Evolutionary conservation across 2,329 filamentous ascomycete species (phyloP).

Genomic region (Xylariaceae sp.): DNA sequence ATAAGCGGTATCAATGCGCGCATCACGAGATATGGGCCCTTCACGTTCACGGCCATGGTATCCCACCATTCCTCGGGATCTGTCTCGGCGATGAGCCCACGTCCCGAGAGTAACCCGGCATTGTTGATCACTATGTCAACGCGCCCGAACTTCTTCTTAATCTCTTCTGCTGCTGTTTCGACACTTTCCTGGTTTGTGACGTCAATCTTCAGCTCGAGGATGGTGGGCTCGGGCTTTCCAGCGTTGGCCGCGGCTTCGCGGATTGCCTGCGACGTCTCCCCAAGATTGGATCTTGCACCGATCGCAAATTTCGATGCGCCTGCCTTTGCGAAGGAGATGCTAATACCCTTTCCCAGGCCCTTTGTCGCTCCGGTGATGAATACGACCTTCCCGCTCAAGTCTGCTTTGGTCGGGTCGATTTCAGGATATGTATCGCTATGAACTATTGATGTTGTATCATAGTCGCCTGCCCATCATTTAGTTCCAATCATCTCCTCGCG

Average conservation of each 20-base stretch:
- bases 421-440: constrained; percentile 33
- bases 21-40: constrained; percentile 42
- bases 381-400: constrained; percentile 30
- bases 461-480: constrained; percentile 19
- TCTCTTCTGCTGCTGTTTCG: constrained; percentile 27
- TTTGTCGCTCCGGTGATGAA: constrained; percentile 36
- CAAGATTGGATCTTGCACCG: constrained; percentile 25
- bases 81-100: constrained; percentile 20
- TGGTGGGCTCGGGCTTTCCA: constrained; percentile 26
- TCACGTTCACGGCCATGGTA: constrained; percentile 45
- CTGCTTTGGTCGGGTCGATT: constrained; percentile 27
- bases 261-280: constrained; percentile 23
- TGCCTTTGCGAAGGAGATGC: constrained; percentile 32
- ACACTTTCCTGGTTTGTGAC: constrained; percentile 31
- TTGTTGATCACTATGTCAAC: constrained; percentile 36
- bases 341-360: constrained; percentile 33
- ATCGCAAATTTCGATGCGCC: constrained; percentile 36
- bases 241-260: constrained; percentile 22
- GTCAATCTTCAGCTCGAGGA: constrained; percentile 33
- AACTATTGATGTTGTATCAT: constrained; percentile 27
- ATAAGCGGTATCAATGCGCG: constrained; percentile 44
- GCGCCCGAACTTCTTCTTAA: constrained; percentile 31
- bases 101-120: constrained; percentile 22
- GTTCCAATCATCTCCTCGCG: background rate
- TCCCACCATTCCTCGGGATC: constrained; percentile 35